These are phyloP conservation scores for Puya raimondii DNA, from an alignment of 176 grass and related monocot species.

Conservation along the genomic window DNA sequence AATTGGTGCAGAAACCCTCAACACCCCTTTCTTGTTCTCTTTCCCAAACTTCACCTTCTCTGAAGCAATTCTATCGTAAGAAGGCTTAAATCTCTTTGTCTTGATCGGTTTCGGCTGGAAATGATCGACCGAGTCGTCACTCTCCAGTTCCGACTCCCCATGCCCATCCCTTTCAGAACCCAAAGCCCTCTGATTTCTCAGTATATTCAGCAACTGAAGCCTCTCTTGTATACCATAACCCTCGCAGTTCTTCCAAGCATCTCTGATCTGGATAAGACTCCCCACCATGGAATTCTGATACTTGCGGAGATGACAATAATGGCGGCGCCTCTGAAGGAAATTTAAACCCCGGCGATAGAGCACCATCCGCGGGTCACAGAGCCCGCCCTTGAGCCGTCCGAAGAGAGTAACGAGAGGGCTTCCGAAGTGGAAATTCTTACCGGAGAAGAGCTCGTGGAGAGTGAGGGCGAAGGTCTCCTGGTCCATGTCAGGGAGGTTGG, in stretches of 20 bases:
- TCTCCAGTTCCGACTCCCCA: slow-evolving; percentile 30
- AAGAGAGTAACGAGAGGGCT: slow-evolving; percentile 43
- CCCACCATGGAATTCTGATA: slow-evolving; percentile 76
- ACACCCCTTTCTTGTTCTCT: slow-evolving; percentile 36
- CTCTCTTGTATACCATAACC: slow-evolving; percentile 57
- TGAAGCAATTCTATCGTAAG: background rate
- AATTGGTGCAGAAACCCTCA: slow-evolving; percentile 26
- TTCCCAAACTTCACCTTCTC: slow-evolving; percentile 31
- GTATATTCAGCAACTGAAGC: slow-evolving; percentile 35
- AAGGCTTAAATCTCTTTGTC: slow-evolving; percentile 2
- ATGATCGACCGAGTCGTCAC: slow-evolving; percentile 37
- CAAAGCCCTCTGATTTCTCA: slow-evolving; percentile 36
- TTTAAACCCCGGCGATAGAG: slow-evolving; percentile 48
- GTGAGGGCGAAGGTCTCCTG: slow-evolving; percentile 60
- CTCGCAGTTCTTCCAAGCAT: slow-evolving; percentile 58
- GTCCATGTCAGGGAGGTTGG: slow-evolving; percentile 73
- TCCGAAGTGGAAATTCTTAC: slow-evolving; percentile 69
- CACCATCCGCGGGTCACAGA: slow-evolving; percentile 63
- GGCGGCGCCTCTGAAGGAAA: slow-evolving; percentile 46
- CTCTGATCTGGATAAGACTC: slow-evolving; percentile 44
- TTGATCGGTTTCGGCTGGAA: slow-evolving; percentile 29
- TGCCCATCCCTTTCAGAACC: slow-evolving; percentile 7
- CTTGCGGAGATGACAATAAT: slow-evolving; percentile 61
- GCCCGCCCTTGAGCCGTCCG: slow-evolving; percentile 50
- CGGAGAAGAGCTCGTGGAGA: slow-evolving; percentile 58